phyloP scores from a whole-genome alignment of 257 asterid genomes.

The Ligustrum vulgare region DNA sequence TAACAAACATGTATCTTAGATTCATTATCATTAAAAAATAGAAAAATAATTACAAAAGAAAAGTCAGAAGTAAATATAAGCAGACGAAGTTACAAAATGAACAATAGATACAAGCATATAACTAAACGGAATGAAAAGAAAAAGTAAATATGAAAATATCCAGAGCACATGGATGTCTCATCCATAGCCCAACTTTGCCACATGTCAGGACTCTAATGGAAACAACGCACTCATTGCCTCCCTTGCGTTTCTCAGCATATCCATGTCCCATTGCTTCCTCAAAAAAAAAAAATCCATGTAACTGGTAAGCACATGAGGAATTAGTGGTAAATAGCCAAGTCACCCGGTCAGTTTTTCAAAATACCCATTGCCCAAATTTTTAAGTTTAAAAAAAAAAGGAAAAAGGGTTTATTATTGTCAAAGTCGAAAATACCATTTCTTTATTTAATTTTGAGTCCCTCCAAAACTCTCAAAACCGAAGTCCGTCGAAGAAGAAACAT shows the following conservation, averaged over 20 bases:
- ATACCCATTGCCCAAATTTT: too few relatives aligned
- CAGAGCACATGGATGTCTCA: constrained; percentile 57
- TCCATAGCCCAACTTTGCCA: constrained; percentile 96
- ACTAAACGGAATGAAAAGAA: background rate
- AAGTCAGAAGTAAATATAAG: background rate
- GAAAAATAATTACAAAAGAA: background rate
- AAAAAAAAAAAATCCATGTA: too few relatives aligned
- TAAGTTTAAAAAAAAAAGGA: too few relatives aligned
- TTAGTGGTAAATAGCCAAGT: too few relatives aligned
- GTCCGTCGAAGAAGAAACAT: too few relatives aligned
- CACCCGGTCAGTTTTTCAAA: too few relatives aligned
- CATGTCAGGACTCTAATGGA: constrained; percentile 76
- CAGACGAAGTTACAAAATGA: background rate
- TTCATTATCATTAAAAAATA: background rate
- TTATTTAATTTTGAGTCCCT: too few relatives aligned
- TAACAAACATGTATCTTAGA: background rate
- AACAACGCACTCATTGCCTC: constrained; percentile 78
- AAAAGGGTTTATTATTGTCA: too few relatives aligned
- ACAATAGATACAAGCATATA: constrained; percentile 8
- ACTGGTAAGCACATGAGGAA: too few relatives aligned
- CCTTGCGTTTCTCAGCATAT: constrained; percentile 80
- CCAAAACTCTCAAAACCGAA: too few relatives aligned
- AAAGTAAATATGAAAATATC: constrained; percentile 36
- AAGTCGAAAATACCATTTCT: too few relatives aligned
- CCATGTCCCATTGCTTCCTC: too few relatives aligned